These are phyloP conservation scores for Lineolata rhizophorae DNA, from an alignment of 495 filamentous ascomycete species.

Conservation along the genomic window DNA sequence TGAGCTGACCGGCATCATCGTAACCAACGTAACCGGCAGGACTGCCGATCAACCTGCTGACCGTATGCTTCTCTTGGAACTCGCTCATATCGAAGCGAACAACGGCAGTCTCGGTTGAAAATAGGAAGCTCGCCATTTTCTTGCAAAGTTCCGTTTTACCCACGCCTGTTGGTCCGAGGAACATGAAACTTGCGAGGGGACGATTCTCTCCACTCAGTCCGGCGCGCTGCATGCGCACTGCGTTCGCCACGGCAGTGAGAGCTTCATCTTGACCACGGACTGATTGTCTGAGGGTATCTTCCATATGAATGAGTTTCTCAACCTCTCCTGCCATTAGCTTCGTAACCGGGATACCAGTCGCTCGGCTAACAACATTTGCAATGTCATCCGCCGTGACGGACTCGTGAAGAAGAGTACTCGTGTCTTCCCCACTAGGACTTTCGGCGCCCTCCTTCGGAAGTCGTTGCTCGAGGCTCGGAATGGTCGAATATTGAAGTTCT, in stretches of 20 bases:
- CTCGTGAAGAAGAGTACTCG: slow-evolving; percentile 60
- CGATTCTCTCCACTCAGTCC: slow-evolving; percentile 81
- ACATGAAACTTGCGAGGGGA: slow-evolving; percentile 88
- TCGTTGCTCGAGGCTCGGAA: slow-evolving; percentile 57
- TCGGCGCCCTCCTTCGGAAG: slow-evolving; percentile 48
- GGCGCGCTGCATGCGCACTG: slow-evolving; percentile 82
- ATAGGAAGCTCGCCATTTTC: slow-evolving; percentile 80
- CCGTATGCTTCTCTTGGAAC: slow-evolving; percentile 92
- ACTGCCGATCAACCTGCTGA: slow-evolving; percentile 76
- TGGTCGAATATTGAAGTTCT: slow-evolving; percentile 67
- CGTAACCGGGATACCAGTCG: slow-evolving; percentile 78
- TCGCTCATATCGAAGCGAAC: slow-evolving; percentile 95
- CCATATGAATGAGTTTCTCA: slow-evolving; percentile 85
- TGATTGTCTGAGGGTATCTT: slow-evolving; percentile 65
- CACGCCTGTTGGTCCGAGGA: slow-evolving; percentile 87
- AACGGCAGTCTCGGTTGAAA: slow-evolving; percentile 76
- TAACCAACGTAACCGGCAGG: slow-evolving; percentile 93
- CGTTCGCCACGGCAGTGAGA: slow-evolving; percentile 72
- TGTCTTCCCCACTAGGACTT: slow-evolving; percentile 15
- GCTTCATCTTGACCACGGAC: slow-evolving; percentile 91
- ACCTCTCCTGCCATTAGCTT: slow-evolving; percentile 84
- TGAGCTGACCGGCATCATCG: slow-evolving; percentile 90
- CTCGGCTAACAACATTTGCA: slow-evolving; percentile 67
- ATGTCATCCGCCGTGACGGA: slow-evolving; percentile 89
- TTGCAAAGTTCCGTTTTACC: slow-evolving; percentile 97